Conservation (phyloP, 2,329 filamentous ascomycete species). For the Aaosphaeria pasadenensis region DNA sequence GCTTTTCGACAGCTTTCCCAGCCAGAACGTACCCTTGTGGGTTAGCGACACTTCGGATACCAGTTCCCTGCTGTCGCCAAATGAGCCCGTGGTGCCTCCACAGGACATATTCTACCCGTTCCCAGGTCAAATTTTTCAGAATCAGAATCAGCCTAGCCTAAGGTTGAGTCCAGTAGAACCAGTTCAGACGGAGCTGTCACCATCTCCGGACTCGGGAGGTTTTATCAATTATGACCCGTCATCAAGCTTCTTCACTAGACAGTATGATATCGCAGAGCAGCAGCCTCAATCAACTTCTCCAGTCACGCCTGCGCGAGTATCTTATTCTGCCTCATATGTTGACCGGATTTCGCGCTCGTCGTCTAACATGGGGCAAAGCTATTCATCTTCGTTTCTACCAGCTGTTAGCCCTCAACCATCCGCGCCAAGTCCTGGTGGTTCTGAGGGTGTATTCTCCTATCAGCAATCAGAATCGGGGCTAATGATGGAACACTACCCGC, state of each 20-base stretch:
- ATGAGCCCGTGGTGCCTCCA: constrained; percentile 19
- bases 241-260: constrained; percentile 22
- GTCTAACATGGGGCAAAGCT: neutral
- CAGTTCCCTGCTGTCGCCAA: constrained; percentile 23
- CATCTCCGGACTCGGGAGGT: constrained; percentile 19
- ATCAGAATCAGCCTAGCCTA: constrained; percentile 2
- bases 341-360: neutral
- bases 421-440: constrained; percentile 27
- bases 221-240: constrained; percentile 25
- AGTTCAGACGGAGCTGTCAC: constrained; percentile 14
- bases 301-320: constrained; percentile 14
- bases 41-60: constrained; percentile 23
- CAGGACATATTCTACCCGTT: constrained; percentile 20
- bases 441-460: constrained; percentile 12
- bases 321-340: neutral
- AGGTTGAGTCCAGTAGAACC: constrained; percentile 13
- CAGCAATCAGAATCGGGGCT: neutral
- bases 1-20: constrained; percentile 16
- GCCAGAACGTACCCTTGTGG: constrained; percentile 21
- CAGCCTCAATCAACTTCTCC: constrained; percentile 18
- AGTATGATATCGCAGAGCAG: constrained; percentile 16
- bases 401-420: constrained; percentile 21
- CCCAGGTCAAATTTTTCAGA: constrained; percentile 9
- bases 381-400: constrained; percentile 15
- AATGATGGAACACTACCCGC: neutral